Evolutionary conservation across 164 flowering plant species (phyloP).

Genomic region (Umbellularia californica): DNA sequence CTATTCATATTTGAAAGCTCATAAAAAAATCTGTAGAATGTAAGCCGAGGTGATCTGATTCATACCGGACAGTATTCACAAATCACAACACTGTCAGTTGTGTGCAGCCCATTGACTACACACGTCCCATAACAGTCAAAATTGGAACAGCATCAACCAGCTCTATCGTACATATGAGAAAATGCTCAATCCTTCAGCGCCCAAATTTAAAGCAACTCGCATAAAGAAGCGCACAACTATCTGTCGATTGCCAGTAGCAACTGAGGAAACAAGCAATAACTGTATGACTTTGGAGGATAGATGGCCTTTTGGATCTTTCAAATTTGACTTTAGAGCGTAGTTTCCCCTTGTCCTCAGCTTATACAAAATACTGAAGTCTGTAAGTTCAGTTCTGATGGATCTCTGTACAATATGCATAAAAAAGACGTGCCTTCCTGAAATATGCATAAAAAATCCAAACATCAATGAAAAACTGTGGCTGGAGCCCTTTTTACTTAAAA

Average conservation of each 20-base stretch:
- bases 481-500: too few relatives aligned
- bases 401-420: not conserved
- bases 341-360: too few relatives aligned
- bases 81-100: not conserved
- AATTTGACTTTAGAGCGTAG: not conserved
- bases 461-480: not conserved
- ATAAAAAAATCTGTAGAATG: not conserved
- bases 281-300: not conserved
- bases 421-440: conserved; percentile 10
- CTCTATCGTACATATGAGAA: not conserved
- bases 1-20: not conserved
- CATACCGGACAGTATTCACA: not conserved
- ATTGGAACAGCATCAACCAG: not conserved
- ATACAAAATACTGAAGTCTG: not conserved
- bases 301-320: not conserved
- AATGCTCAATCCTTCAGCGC: not conserved
- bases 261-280: not conserved
- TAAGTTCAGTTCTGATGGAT: not conserved
- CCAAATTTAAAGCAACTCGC: not conserved
- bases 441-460: not conserved
- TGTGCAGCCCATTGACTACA: not conserved
- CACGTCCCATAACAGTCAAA: not conserved
- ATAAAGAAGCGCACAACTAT: not conserved
- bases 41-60: not conserved
- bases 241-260: not conserved